These are phyloP conservation scores for Penicillium sp. DNA, from an alignment of 2,329 filamentous ascomycete genomes.

Conservation along the genomic window DNA sequence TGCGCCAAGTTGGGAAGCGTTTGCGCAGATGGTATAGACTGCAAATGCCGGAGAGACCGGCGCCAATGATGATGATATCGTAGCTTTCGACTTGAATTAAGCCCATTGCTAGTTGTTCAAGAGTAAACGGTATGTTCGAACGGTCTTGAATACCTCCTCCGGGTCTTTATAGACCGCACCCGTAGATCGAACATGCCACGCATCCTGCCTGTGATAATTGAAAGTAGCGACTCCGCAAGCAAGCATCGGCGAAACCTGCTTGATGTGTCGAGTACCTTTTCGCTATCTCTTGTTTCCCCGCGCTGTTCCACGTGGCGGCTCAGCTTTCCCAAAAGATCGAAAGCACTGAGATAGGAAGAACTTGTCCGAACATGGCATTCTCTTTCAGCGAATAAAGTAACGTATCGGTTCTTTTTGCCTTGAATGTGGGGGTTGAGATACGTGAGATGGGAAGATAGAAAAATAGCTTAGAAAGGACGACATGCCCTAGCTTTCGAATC, in stretches of 20 bases:
- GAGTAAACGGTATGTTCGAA: neutral
- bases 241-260: conserved; percentile 9
- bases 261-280: neutral
- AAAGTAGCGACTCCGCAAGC: neutral
- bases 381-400: neutral
- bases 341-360: neutral
- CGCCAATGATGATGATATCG: conserved; percentile 47
- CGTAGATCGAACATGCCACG: neutral
- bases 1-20: conserved; percentile 12
- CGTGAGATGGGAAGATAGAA: neutral
- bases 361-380: neutral
- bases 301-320: conserved; percentile 4
- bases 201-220: neutral
- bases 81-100: conserved; percentile 9
- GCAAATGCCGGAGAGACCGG: conserved; percentile 42
- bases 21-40: conserved; percentile 14
- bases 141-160: neutral
- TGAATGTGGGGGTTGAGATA: neutral
- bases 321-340: conserved; percentile 2
- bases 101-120: conserved; percentile 5
- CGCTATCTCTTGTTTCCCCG: neutral
- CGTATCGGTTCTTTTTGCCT: neutral
- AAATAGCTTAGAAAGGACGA: neutral
- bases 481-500: too few relatives aligned
- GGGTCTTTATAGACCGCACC: conserved; percentile 7